phyloP scores from a whole-genome alignment of 441 rosid species.

The Croton setiger region DNA sequence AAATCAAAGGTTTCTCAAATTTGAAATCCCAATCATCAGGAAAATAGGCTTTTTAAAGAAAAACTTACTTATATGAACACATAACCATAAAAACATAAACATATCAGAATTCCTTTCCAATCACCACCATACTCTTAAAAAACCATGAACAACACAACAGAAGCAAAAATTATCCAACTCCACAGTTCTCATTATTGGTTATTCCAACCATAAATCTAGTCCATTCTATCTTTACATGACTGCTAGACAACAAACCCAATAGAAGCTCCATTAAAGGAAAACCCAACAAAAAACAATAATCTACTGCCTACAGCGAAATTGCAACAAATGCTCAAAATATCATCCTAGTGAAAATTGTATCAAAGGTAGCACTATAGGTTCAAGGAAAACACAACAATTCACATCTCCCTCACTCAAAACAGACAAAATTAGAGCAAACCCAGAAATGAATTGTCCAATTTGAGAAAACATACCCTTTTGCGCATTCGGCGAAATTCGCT shows the following conservation, averaged over 20 bases:
- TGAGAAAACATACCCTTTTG: slow-evolving; percentile 49
- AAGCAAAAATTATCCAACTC: neutral
- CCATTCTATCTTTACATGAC: neutral
- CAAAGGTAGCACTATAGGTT: neutral
- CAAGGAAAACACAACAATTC: neutral
- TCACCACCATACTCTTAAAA: neutral
- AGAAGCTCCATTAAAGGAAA: neutral
- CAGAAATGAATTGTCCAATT: neutral
- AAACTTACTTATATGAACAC: neutral
- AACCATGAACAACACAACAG: neutral
- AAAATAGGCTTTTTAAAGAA: neutral
- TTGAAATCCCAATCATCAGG: neutral
- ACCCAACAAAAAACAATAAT: neutral
- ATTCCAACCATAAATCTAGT: neutral
- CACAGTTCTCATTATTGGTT: neutral
- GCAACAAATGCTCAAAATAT: neutral
- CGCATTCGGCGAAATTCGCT: slow-evolving; percentile 89
- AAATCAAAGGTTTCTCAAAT: neutral
- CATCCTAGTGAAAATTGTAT: neutral
- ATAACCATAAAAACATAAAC: no score
- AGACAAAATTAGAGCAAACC: no score
- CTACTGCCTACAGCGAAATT: neutral
- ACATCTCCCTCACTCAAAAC: neutral
- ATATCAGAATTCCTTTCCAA: neutral
- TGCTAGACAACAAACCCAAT: neutral